Conservation (phyloP, 2,329 filamentous ascomycete species). For the Trichoderma sp. region DNA sequence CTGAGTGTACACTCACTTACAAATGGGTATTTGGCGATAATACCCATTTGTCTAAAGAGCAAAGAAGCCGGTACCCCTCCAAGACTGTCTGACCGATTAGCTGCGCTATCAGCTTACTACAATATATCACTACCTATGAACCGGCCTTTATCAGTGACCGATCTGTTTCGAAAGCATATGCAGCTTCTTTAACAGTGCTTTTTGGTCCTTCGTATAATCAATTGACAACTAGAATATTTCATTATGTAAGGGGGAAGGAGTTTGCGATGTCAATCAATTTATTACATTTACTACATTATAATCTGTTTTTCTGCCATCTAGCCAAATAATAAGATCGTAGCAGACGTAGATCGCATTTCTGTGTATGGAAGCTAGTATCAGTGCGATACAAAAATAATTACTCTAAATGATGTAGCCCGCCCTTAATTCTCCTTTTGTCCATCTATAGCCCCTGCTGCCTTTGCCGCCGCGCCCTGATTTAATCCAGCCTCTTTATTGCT, state of each 20-base stretch:
- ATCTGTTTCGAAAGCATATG: not conserved
- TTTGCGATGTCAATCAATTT: not conserved
- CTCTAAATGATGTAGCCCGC: conserved; percentile 9
- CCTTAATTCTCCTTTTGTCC: conserved; percentile 10
- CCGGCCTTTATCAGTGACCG: not conserved
- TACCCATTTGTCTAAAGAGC: not conserved
- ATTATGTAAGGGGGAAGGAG: not conserved
- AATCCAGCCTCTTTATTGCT: not conserved
- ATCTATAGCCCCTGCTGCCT: conserved; percentile 50
- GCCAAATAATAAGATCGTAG: not conserved
- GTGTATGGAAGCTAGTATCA: conserved; percentile 1
- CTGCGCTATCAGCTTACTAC: not conserved
- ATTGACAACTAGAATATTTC: not conserved
- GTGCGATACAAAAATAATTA: conserved; percentile 15
- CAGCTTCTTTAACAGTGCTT: not conserved
- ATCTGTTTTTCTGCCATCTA: not conserved
- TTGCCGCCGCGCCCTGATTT: conserved; percentile 24
- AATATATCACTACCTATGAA: not conserved
- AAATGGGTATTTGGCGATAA: not conserved
- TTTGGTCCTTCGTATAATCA: not conserved
- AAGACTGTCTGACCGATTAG: not conserved
- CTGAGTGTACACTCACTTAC: not conserved
- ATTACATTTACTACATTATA: not conserved
- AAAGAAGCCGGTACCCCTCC: not conserved
- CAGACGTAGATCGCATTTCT: conserved; percentile 5